Conservation (phyloP, 441 rosid species). For the Cnidoscolus chayamansa region DNA sequence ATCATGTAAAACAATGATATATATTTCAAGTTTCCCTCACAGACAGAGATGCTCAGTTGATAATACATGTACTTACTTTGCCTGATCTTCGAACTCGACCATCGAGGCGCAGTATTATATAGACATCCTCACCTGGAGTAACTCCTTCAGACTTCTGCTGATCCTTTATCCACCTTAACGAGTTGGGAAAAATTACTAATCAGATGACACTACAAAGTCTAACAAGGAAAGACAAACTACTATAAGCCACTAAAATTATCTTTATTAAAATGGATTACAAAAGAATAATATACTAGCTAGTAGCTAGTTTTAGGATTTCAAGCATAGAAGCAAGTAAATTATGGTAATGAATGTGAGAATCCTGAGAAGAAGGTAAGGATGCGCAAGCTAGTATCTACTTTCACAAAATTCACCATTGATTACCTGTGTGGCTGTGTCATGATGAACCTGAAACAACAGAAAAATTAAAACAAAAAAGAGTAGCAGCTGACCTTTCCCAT, state of each 20-base stretch:
- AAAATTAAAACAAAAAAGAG: conserved; percentile 10
- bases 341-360: neutral
- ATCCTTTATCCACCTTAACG: conserved; percentile 80
- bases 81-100: conserved; percentile 96
- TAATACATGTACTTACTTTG: conserved; percentile 44
- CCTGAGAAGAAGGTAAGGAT: neutral
- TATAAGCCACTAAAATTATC: neutral
- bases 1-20: neutral
- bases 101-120: conserved; percentile 81
- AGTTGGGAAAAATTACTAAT: conserved; percentile 17
- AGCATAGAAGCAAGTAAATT: neutral
- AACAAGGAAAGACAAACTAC: neutral
- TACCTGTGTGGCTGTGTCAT: neutral
- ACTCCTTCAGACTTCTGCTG: conserved; percentile 93
- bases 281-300: neutral
- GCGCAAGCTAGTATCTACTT: neutral
- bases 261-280: neutral
- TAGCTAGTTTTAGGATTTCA: neutral
- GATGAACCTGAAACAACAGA: neutral
- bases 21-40: neutral
- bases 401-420: neutral
- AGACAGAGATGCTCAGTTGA: neutral
- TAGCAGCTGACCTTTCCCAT: conserved; percentile 80
- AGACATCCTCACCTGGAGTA: conserved; percentile 75
- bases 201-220: conserved; percentile 7